phyloP scores from a whole-genome alignment of 2,329 filamentous ascomycete species.

The Trichophyton rubrum region DNA sequence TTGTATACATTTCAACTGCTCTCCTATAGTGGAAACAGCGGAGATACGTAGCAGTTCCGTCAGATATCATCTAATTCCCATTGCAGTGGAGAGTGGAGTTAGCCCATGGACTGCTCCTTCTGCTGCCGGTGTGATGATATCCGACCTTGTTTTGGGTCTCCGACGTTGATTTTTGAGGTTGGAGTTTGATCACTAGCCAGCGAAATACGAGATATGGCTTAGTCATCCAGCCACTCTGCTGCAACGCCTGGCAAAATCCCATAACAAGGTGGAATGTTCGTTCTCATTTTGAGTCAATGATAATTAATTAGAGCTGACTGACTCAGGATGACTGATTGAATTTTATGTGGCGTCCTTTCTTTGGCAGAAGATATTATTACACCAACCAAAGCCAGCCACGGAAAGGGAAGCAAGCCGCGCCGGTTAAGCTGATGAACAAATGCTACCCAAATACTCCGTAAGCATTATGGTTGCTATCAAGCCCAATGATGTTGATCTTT shows the following conservation, averaged over 20 bases:
- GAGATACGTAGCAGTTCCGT: not conserved
- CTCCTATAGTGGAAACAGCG: not conserved
- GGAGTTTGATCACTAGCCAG: not conserved
- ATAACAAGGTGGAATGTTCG: not conserved
- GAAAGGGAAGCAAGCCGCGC: not conserved
- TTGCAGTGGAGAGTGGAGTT: not conserved
- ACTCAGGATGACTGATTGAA: not conserved
- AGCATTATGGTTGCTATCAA: no score
- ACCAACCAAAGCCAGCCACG: not conserved
- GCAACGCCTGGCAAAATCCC: not conserved
- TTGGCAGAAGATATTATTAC: not conserved
- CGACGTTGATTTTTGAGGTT: not conserved
- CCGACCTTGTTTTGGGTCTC: not conserved
- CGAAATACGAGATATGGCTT: not conserved
- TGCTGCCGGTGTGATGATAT: conserved; percentile 10
- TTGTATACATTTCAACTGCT: not conserved
- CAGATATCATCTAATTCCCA: not conserved
- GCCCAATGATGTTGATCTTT: no score
- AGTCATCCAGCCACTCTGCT: not conserved
- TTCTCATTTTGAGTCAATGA: not conserved
- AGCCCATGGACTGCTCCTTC: not conserved
- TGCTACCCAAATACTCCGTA: no score
- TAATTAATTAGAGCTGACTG: not conserved
- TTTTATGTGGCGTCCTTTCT: not conserved
- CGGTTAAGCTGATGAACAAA: no score